A percentile compares a stretch with the other conserved stretches of the same genome.
Conservation (phyloP, 2,329 filamentous ascomycete species). For the Alternaria postmessia region DNA sequence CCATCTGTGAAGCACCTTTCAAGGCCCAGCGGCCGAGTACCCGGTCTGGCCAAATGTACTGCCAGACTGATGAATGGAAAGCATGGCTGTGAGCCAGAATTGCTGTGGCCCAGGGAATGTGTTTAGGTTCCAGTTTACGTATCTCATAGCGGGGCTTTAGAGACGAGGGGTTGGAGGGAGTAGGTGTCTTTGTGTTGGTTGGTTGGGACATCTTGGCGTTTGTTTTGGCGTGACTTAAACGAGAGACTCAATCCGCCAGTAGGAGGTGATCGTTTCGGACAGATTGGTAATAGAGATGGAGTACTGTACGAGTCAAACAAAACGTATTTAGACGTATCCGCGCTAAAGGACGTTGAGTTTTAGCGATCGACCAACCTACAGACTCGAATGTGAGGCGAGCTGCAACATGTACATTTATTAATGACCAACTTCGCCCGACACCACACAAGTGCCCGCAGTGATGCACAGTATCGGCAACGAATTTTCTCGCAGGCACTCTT, state of each 20-base stretch:
- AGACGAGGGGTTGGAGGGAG: slow-evolving; percentile 34
- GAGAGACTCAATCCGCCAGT: background rate
- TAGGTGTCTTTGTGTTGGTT: slow-evolving; percentile 6
- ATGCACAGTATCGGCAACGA: background rate
- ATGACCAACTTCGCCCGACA: background rate
- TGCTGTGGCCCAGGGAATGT: slow-evolving; percentile 39
- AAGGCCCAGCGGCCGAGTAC: slow-evolving; percentile 26
- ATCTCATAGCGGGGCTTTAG: slow-evolving; percentile 45
- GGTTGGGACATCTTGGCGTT: background rate
- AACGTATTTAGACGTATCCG: background rate
- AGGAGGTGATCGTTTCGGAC: background rate
- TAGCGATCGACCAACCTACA: background rate
- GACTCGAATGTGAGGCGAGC: background rate
- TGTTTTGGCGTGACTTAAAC: background rate
- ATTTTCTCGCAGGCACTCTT: background rate
- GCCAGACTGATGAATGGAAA: slow-evolving; percentile 42
- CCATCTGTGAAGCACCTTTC: slow-evolving; percentile 2
- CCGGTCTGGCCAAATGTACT: slow-evolving; percentile 34
- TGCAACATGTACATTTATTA: background rate
- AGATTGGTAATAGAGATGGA: background rate
- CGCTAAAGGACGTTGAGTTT: background rate
- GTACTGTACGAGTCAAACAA: background rate
- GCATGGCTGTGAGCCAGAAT: slow-evolving; percentile 44
- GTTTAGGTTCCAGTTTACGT: slow-evolving; percentile 36
- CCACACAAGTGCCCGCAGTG: background rate